These are phyloP conservation scores for Xylaria digitata DNA, from an alignment of 2,329 filamentous ascomycete species.

Conservation along the genomic window DNA sequence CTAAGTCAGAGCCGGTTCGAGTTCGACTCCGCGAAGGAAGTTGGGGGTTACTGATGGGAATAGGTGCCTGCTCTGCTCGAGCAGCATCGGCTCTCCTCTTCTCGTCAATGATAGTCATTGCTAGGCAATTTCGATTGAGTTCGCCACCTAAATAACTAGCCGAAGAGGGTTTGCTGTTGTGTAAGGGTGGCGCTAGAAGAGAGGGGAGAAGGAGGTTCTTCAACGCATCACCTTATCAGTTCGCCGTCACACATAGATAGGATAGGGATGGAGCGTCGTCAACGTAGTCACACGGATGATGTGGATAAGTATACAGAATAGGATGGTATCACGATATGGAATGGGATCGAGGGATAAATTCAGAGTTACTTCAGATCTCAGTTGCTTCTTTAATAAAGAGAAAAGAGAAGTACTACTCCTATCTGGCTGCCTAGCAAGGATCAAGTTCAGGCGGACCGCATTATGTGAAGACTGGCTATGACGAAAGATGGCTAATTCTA, in stretches of 20 bases:
- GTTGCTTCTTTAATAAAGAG: slow-evolving; percentile 4
- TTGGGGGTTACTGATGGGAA: slow-evolving; percentile 16
- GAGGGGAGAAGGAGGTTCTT: background rate
- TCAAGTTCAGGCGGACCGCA: background rate
- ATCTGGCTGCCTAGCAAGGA: slow-evolving; percentile 26
- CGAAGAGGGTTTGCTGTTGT: background rate
- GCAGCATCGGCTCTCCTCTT: slow-evolving; percentile 19
- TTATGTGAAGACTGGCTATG: slow-evolving; percentile 4
- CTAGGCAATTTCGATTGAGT: background rate
- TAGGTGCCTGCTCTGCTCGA: slow-evolving; percentile 29
- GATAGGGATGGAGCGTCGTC: slow-evolving; percentile 11
- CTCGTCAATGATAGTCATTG: slow-evolving; percentile 31
- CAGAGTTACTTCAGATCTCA: slow-evolving; percentile 15
- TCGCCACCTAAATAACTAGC: background rate
- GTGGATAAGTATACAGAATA: background rate
- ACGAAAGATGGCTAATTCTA: background rate
- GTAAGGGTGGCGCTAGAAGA: background rate
- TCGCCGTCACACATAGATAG: slow-evolving; percentile 5
- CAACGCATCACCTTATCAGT: slow-evolving; percentile 11
- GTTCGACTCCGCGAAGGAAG: slow-evolving; percentile 4
- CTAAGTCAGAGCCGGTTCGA: slow-evolving; percentile 39
- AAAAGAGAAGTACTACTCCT: slow-evolving; percentile 2
- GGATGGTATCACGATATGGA: slow-evolving; percentile 13
- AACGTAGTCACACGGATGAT: slow-evolving; percentile 25
- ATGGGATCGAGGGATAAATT: background rate